Evolutionary conservation across 2,329 filamentous ascomycete genomes (phyloP).

Genomic region (Ilyonectria destructans): DNA sequence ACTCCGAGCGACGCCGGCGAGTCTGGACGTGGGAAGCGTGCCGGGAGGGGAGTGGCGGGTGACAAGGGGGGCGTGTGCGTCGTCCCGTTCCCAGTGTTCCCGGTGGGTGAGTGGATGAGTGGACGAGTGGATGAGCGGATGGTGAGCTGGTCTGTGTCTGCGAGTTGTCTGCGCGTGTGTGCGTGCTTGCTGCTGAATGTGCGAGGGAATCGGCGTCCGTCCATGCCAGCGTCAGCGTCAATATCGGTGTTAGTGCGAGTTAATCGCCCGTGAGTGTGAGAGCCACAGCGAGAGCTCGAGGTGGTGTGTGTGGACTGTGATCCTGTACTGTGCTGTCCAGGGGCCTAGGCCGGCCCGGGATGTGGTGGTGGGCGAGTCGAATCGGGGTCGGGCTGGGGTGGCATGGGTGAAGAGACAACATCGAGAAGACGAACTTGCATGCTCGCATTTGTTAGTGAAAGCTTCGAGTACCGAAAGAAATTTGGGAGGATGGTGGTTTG

Average conservation of each 20-base stretch:
- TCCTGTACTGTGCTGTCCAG: constrained; percentile 17
- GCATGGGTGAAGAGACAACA: constrained; percentile 15
- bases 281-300: constrained; percentile 6
- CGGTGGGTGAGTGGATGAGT: neutral
- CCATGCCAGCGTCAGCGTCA: constrained; percentile 1
- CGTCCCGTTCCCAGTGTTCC: constrained; percentile 4
- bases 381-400: constrained; percentile 14
- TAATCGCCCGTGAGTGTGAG: constrained; percentile 8
- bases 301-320: constrained; percentile 7
- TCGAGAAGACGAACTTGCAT: constrained; percentile 9
- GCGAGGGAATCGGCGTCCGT: constrained; percentile 9
- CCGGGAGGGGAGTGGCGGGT: constrained; percentile 15
- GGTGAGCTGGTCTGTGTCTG: constrained; percentile 22
- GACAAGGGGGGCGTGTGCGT: constrained; percentile 27
- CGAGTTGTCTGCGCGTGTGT: constrained; percentile 1
- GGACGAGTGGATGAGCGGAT: constrained; percentile 1
- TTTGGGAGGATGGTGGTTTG: neutral
- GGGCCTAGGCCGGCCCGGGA: constrained; percentile 23
- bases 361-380: constrained; percentile 7
- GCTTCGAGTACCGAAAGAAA: neutral
- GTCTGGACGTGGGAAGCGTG: constrained; percentile 21
- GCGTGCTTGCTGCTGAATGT: constrained; percentile 13
- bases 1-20: constrained; percentile 17
- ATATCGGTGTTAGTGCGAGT: constrained; percentile 10
- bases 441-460: neutral